These are phyloP conservation scores for Aspergillus bridgeri DNA, from an alignment of 495 filamentous ascomycete genomes.

Conservation along the genomic window DNA sequence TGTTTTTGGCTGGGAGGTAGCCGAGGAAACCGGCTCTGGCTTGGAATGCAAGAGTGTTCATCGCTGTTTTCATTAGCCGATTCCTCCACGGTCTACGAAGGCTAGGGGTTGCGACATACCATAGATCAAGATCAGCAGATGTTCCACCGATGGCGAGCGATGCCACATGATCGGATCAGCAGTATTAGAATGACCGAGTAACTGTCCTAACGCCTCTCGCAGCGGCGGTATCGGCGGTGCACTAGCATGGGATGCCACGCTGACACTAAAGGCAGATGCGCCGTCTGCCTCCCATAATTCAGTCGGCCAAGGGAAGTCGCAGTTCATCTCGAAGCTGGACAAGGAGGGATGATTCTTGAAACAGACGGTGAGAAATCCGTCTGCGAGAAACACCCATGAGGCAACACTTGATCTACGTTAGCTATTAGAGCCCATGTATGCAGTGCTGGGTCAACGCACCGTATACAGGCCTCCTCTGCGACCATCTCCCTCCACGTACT, in stretches of 20 bases:
- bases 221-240: constrained; percentile 24
- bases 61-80: constrained; percentile 14
- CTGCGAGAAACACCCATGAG: constrained; percentile 36
- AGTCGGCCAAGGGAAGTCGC: constrained; percentile 35
- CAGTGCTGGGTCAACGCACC: constrained; percentile 14
- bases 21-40: constrained; percentile 27
- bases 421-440: neutral
- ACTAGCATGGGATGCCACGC: constrained; percentile 12
- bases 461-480: constrained; percentile 35
- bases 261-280: constrained; percentile 24
- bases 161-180: constrained; percentile 20
- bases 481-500: constrained; percentile 25
- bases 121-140: constrained; percentile 37
- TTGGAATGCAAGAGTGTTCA: constrained; percentile 34
- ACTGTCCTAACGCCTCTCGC: constrained; percentile 21
- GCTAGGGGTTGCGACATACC: constrained; percentile 20
- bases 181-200: constrained; percentile 21
- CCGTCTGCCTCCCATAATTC: constrained; percentile 38
- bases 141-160: constrained; percentile 29
- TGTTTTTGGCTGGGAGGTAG: constrained; percentile 26
- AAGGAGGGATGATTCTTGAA: constrained; percentile 37
- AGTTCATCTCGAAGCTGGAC: constrained; percentile 37
- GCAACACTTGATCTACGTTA: constrained; percentile 22
- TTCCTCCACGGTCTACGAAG: too few species aligned
- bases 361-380: constrained; percentile 39